These are phyloP conservation scores for Astragalus glycyphyllos DNA, from an alignment of 306 rosid genomes.

Conservation along the genomic window DNA sequence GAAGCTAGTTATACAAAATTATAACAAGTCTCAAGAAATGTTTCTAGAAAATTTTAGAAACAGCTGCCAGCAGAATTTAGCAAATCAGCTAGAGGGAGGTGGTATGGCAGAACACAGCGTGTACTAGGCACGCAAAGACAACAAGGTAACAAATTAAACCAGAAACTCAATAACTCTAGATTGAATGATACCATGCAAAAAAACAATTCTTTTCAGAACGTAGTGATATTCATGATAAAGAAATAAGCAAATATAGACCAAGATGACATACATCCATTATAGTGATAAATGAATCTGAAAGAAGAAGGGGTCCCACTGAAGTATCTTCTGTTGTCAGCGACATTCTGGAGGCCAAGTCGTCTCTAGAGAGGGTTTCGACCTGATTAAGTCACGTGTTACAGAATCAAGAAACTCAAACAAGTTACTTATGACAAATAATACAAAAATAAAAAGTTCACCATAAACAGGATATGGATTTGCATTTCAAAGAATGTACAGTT, in stretches of 20 bases:
- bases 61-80: slow-evolving; percentile 22
- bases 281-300: slow-evolving; percentile 85
- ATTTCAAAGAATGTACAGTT: slow-evolving; percentile 18
- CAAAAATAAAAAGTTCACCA: slow-evolving; percentile 6
- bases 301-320: slow-evolving; percentile 84
- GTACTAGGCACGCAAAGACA: background rate
- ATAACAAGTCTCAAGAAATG: background rate
- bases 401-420: slow-evolving; percentile 29
- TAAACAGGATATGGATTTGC: slow-evolving; percentile 13
- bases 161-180: slow-evolving; percentile 26
- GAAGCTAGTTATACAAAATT: background rate
- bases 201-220: slow-evolving; percentile 1
- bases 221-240: slow-evolving; percentile 18
- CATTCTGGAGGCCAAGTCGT: slow-evolving; percentile 94
- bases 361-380: slow-evolving; percentile 95
- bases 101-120: background rate
- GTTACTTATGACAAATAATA: slow-evolving; percentile 8
- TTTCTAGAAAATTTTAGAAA: slow-evolving; percentile 7
- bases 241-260: slow-evolving; percentile 35
- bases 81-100: slow-evolving; percentile 24
- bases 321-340: slow-evolving; percentile 87
- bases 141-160: background rate
- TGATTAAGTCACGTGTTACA: slow-evolving; percentile 41
- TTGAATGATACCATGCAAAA: slow-evolving; percentile 8
- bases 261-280: slow-evolving; percentile 90